Conservation (phyloP, 2,329 filamentous ascomycete genomes). For the Alternaria brassicae region DNA sequence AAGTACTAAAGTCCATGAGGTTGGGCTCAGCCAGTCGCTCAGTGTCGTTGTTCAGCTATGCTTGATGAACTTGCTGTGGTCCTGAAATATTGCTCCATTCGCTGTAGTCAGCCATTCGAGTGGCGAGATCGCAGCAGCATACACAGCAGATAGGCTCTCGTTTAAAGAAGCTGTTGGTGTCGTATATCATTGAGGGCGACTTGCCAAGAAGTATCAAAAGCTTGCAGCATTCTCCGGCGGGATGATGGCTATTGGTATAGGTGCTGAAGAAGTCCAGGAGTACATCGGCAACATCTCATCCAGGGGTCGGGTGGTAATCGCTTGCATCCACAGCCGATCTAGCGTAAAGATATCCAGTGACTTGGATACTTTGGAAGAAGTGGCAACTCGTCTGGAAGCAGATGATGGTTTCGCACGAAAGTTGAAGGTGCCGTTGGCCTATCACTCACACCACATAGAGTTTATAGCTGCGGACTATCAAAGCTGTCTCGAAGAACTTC, state of each 20-base stretch:
- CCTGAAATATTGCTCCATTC: conserved; percentile 13
- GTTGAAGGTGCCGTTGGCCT: conserved; percentile 53
- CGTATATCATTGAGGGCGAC: conserved; percentile 24
- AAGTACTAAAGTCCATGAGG: not conserved
- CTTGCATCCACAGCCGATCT: conserved; percentile 28
- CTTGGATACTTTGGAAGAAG: conserved; percentile 43
- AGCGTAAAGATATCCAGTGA: conserved; percentile 56
- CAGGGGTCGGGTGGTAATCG: not conserved
- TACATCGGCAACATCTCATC: conserved; percentile 6
- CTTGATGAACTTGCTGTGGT: conserved; percentile 19
- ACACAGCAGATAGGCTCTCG: conserved; percentile 29
- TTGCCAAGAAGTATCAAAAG: conserved; percentile 20
- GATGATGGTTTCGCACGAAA: conserved; percentile 50
- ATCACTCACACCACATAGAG: conserved; percentile 47
- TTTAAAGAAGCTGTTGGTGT: conserved; percentile 19
- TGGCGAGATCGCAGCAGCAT: conserved; percentile 39
- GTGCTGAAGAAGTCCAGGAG: conserved; percentile 1
- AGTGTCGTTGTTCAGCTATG: conserved; percentile 30
- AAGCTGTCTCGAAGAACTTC: conserved; percentile 15
- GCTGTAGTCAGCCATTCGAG: conserved; percentile 31
- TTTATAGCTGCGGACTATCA: conserved; percentile 11
- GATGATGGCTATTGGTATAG: conserved; percentile 32
- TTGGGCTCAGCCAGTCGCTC: conserved; percentile 25
- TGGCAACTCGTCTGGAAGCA: conserved; percentile 42
- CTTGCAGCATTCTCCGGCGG: not conserved